Conservation (phyloP, 1,284 basidiomycete genomes). For the Ganoderma multipileum region DNA sequence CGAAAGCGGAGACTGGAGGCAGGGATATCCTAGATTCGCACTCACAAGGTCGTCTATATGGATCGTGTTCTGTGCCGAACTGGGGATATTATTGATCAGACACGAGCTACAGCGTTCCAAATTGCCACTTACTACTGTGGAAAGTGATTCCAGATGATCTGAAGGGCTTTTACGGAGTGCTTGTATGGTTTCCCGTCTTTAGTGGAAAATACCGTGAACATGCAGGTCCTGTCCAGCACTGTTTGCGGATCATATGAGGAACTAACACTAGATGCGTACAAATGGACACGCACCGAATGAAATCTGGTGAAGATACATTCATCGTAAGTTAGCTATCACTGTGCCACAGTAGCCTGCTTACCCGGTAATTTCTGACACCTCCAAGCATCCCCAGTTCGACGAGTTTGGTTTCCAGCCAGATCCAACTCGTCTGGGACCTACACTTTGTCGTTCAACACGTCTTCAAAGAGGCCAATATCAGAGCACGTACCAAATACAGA, state of each 20-base stretch:
- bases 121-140: constrained; percentile 69
- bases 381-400: constrained; percentile 89
- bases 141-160: constrained; percentile 89
- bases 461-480: neutral
- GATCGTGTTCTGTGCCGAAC: constrained; percentile 80
- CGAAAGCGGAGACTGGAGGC: neutral
- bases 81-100: constrained; percentile 40
- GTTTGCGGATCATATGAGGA: neutral
- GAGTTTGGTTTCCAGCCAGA: constrained; percentile 92
- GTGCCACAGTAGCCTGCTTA: constrained; percentile 38
- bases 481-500: constrained; percentile 75
- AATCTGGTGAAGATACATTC: constrained; percentile 46
- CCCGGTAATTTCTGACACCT: constrained; percentile 70
- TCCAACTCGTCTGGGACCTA: constrained; percentile 88
- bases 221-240: constrained; percentile 86
- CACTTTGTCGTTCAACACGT: constrained; percentile 4
- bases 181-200: constrained; percentile 78
- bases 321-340: constrained; percentile 6
- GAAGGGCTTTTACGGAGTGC: constrained; percentile 84
- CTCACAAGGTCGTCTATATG: constrained; percentile 87
- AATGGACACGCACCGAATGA: constrained; percentile 54
- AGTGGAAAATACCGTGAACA: constrained; percentile 88
- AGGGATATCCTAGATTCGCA: constrained; percentile 5
- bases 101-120: too few relatives aligned
- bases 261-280: too few relatives aligned